Conservation (phyloP, 305 asterid genomes). For the Stenogyne calaminthoides region DNA sequence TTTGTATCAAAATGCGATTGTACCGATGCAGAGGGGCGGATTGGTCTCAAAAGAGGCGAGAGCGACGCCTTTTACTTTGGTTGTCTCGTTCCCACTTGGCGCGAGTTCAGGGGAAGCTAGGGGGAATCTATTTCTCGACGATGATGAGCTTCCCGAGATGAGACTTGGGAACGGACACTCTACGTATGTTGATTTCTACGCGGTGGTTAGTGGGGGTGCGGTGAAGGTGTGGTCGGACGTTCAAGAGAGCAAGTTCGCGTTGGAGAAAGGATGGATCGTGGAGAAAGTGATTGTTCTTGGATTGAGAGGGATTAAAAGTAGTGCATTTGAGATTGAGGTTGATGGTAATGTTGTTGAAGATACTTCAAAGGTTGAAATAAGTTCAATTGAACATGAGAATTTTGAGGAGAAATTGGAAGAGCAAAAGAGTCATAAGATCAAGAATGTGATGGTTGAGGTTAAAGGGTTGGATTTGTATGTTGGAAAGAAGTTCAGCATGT, state of each 20-base stretch:
- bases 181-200: constrained; percentile 60
- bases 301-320: constrained; percentile 43
- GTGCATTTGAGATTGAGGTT: constrained; percentile 39
- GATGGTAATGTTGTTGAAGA: constrained; percentile 48
- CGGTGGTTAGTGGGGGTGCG: constrained; percentile 41
- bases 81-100: constrained; percentile 69
- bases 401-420: constrained; percentile 44
- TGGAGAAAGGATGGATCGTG: constrained; percentile 66
- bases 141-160: constrained; percentile 82
- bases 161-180: constrained; percentile 69
- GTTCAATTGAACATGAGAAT: constrained; percentile 39
- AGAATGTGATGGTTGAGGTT: constrained; percentile 72
- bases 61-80: constrained; percentile 64
- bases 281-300: constrained; percentile 76
- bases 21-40: constrained; percentile 91
- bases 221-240: constrained; percentile 81
- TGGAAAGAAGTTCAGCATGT: constrained; percentile 66
- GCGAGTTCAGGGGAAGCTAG: constrained; percentile 50
- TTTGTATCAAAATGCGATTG: constrained; percentile 70
- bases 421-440: constrained; percentile 37
- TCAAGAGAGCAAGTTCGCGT: constrained; percentile 65
- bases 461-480: constrained; percentile 64
- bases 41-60: constrained; percentile 75
- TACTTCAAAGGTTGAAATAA: constrained; percentile 47
- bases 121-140: constrained; percentile 70